Evolutionary conservation across 2,329 filamentous ascomycete genomes (phyloP).

Genomic region (Dactylellina sp.): DNA sequence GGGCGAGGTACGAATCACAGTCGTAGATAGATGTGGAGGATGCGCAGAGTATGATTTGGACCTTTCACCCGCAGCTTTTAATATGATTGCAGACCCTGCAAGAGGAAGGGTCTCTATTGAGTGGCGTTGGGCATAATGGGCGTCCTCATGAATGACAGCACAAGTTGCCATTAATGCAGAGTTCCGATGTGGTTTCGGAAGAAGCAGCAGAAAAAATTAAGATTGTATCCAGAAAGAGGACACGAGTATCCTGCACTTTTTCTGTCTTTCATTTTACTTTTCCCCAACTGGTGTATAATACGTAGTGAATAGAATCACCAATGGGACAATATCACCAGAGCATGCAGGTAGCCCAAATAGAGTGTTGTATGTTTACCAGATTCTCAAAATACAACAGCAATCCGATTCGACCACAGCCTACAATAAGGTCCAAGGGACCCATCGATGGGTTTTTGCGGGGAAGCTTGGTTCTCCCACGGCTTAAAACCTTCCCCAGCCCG

Average conservation of each 20-base stretch:
- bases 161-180: background rate
- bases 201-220: background rate
- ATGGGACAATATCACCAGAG: too few relatives aligned
- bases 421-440: too few relatives aligned
- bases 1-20: constrained; percentile 58
- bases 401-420: background rate
- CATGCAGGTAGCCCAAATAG: too few relatives aligned
- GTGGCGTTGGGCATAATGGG: constrained; percentile 57
- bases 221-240: background rate
- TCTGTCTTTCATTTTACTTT: background rate
- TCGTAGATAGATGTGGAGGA: constrained; percentile 60
- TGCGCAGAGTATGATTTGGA: constrained; percentile 60
- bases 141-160: background rate
- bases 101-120: constrained; percentile 58
- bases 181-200: background rate
- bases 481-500: background rate
- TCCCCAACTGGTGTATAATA: background rate
- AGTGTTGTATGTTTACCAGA: too few relatives aligned
- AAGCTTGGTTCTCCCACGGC: constrained; percentile 16
- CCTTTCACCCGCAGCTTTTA: constrained; percentile 59
- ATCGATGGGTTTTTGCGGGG: constrained; percentile 4
- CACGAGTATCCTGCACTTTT: background rate
- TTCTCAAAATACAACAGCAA: background rate
- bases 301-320: too few relatives aligned
- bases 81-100: constrained; percentile 57